phyloP scores from a whole-genome alignment of 2,329 filamentous ascomycete species.

The Zasmidium cellare region DNA sequence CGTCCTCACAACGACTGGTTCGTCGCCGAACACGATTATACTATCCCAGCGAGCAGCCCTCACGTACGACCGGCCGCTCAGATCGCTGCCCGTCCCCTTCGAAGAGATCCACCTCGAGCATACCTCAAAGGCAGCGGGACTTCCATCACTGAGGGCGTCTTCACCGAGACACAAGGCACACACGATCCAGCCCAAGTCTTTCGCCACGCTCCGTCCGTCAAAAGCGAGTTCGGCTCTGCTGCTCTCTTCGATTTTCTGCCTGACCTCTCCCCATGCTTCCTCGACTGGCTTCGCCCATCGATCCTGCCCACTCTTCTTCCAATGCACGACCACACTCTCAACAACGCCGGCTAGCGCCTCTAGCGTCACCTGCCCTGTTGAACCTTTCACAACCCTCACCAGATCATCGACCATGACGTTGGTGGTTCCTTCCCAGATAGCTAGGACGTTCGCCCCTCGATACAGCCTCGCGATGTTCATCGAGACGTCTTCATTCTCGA shows the following conservation, averaged over 20 bases:
- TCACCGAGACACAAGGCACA: conserved; percentile 12
- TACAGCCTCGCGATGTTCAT: conserved; percentile 67
- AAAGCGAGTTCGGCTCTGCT: conserved; percentile 3
- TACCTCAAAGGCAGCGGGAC: conserved; percentile 1
- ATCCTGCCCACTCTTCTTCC: neutral
- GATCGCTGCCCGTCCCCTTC: neutral
- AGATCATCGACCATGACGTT: conserved; percentile 64
- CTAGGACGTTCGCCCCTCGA: conserved; percentile 63
- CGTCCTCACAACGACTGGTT: neutral
- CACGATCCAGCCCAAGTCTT: conserved; percentile 12
- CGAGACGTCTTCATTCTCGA: conserved; percentile 62
- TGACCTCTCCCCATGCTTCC: neutral
- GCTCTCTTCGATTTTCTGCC: neutral
- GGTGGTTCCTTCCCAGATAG: conserved; percentile 73
- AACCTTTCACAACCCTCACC: conserved; percentile 40
- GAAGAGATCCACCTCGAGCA: conserved; percentile 2
- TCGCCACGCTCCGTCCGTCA: conserved; percentile 6
- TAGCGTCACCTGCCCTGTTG: neutral
- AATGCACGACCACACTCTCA: neutral
- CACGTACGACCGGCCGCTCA: neutral
- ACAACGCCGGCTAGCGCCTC: conserved; percentile 1
- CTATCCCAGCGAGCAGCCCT: conserved; percentile 1
- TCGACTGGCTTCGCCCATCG: neutral
- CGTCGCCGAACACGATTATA: neutral
- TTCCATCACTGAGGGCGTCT: conserved; percentile 9